Evolutionary conservation across 2,329 filamentous ascomycete species (phyloP), one percentile per base, ranked within the genome.

Genomic region (Beauveria sp.): DNA sequence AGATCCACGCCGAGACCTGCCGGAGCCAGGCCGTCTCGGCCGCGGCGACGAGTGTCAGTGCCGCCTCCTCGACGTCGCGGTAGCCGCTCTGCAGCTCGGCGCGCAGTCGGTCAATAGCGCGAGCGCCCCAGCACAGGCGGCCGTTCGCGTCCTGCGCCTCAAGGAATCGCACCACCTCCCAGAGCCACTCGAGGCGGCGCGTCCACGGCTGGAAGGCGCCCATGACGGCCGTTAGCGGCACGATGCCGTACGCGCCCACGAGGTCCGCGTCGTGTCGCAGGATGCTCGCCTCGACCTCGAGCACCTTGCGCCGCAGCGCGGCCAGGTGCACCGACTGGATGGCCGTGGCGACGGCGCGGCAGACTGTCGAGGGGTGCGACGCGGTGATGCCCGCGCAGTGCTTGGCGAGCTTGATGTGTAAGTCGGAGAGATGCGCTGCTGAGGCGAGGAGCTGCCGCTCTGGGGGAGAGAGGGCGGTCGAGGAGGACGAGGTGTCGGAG

Each of bases 11-110:
- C 4, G 91, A 90, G 12, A 96, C 81, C 70, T 96, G 92, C 72
- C 91, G 90, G 70, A 98, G 78, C 95, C 95, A 99, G 9, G 93
- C 89, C 34, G 85, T 89, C 76, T 99, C 93, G 0, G 92, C 93
- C 24, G 91, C 82, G 16, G 79, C 83, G n/a, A 91, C 83, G 42
- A 98, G 77, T 63, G 88, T 85, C 65, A 86, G 76, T 0, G 91
- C 88, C 45, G 90, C 87, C 62, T 86, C 84, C 70, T 93, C 91
- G 61, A 99, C 86, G 69, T 97, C 92, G 8, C 85, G 80, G 73
- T 96, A 98, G 16, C 95, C 95, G 7, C 93, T 98, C 72, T 91
- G 89, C 60, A 91, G 80, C 74, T 93, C 90, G 16, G 79, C 76
- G 38, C 91, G 83, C 58, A 98, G 75, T 62, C 84, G 84, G 71